Percentiles rank a stretch among this genome's conserved stretches.
These are phyloP conservation scores for Kandelia obovata DNA, from an alignment of 345 rosid genomes.

Conservation along the genomic window DNA sequence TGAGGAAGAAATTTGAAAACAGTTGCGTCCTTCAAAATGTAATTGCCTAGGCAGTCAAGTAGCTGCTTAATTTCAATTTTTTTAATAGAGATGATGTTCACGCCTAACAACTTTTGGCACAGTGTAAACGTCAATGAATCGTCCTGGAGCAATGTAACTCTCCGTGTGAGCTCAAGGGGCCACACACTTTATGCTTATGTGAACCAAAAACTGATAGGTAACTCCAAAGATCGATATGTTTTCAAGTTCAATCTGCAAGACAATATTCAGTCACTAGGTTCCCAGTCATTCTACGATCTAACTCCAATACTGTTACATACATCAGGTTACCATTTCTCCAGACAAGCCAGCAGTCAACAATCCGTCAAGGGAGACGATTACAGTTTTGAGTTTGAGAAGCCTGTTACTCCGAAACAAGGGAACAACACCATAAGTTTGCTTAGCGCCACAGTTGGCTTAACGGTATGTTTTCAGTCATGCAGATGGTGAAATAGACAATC, in stretches of 20 bases:
- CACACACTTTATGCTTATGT: slow-evolving; percentile 6
- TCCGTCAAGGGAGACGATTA: slow-evolving; percentile 3
- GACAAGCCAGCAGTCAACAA: background rate
- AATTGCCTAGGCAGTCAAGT: too few species aligned
- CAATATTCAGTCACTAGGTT: too few species aligned
- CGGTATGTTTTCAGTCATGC: background rate
- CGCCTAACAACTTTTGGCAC: background rate
- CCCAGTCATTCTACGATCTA: too few species aligned
- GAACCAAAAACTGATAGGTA: slow-evolving; percentile 2
- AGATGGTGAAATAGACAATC: background rate
- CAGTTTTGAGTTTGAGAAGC: slow-evolving; percentile 8
- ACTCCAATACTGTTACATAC: background rate
- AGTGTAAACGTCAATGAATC: background rate
- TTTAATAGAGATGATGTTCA: too few species aligned
- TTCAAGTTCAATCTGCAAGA: background rate
- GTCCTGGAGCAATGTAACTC: slow-evolving; percentile 3
- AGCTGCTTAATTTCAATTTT: too few species aligned
- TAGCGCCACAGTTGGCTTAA: slow-evolving; percentile 17
- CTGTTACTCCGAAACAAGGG: slow-evolving; percentile 2
- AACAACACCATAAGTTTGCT: slow-evolving; percentile 6
- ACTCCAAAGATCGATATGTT: too few species aligned
- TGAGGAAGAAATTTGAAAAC: background rate
- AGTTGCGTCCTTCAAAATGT: background rate
- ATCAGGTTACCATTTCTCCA: slow-evolving; percentile 3
- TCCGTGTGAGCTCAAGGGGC: background rate